phyloP scores from a whole-genome alignment of 257 asterid genomes.

The Scutellaria minor region DNA sequence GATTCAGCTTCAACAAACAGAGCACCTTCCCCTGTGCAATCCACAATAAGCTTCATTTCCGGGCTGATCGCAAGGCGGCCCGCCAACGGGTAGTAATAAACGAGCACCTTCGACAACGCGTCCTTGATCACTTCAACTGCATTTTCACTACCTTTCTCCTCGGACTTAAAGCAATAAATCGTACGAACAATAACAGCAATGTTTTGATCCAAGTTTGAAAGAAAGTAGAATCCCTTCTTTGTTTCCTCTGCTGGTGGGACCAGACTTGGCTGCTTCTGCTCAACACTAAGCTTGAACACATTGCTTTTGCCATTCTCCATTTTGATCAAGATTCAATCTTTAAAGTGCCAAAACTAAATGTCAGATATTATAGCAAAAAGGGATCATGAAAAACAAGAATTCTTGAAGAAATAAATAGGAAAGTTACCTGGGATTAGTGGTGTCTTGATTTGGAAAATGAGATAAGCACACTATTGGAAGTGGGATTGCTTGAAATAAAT shows the following conservation, averaged over 20 bases:
- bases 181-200: conserved; percentile 83
- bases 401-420: neutral
- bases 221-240: conserved; percentile 56
- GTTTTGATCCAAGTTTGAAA: conserved; percentile 87
- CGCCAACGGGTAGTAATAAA: conserved; percentile 71
- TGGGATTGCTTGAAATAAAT: conserved; percentile 42
- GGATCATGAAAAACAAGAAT: neutral
- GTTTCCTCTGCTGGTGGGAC: conserved; percentile 73
- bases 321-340: conserved; percentile 22
- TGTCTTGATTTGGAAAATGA: conserved; percentile 12
- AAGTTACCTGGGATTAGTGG: conserved; percentile 6
- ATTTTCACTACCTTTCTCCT: conserved; percentile 56
- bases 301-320: conserved; percentile 57
- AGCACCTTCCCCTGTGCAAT: conserved; percentile 84
- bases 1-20: conserved; percentile 91
- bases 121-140: conserved; percentile 60
- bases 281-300: conserved; percentile 48
- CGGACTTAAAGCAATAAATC: conserved; percentile 74
- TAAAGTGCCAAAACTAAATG: conserved; percentile 30
- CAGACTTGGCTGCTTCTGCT: conserved; percentile 59
- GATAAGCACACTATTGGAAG: conserved; percentile 16
- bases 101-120: conserved; percentile 72
- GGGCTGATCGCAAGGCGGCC: conserved; percentile 72
- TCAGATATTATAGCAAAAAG: neutral
- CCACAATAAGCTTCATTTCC: conserved; percentile 74